Evolutionary conservation across 208 protist genomes (phyloP), one percentile per base, ranked within the genome.

Genomic region (Acanthamoeba rhysodes): DNA sequence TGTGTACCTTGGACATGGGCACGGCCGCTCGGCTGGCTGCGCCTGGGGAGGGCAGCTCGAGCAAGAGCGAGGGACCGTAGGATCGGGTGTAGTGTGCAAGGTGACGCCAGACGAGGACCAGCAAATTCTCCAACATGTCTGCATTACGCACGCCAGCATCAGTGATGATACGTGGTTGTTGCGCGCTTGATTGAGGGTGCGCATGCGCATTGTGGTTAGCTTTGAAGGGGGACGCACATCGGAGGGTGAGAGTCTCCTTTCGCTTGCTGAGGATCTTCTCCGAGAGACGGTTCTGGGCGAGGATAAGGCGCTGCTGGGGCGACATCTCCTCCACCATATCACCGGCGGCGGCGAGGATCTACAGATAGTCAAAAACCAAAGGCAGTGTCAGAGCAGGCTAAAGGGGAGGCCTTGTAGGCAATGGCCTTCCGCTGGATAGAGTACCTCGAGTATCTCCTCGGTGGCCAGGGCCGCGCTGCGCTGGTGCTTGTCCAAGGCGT

Each of bases 381-480:
- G 22, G 48, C 16, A n/a, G 29, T 24, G 41, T 68, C 62, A 68
- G 27, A 48, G 45, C 45, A 4, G 4, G 4, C 55, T 16, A 18
- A 53, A 48, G 18, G 24, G 20, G 37, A 45, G 37, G 24, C 5
- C 14, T 0, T 14, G 9, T 4, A 0, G 34, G 41, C 18, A 18
- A 41, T 32, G 55, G 55, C 16, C n/a, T 48, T 80, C 0, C 0
- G 24, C 22, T 27, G 24, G 16, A 62, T 24, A 16, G 55, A 4
- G 32, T 95, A 95, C 91, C 48, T 95, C 72, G 14, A 72, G 90
- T n/a, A 95, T 95, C 41, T 95, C 91, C 16, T 95, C 91, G 34
- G 68, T 66, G 50, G 32, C 22, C 20, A 95, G 91, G 16, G 48
- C 64, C 0, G 72, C 32, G 22, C 29, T 29, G 32, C 72, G 68